These are phyloP conservation scores for Fusarium zealandicum DNA, from an alignment of 2,329 filamentous ascomycete species.

Conservation along the genomic window DNA sequence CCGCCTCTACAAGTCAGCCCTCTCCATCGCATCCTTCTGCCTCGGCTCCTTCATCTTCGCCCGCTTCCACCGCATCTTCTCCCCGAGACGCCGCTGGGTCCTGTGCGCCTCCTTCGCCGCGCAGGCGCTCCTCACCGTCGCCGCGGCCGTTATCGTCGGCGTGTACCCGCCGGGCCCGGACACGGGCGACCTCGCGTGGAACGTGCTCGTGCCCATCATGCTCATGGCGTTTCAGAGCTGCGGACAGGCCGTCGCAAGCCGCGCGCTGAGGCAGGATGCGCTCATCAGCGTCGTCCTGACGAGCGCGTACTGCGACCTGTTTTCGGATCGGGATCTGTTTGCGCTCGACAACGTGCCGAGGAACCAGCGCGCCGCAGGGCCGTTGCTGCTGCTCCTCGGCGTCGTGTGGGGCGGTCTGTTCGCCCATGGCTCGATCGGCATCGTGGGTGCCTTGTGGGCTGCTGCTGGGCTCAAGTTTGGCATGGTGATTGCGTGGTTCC, in stretches of 20 bases:
- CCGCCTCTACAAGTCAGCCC: conserved; percentile 62
- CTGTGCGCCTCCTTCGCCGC: conserved; percentile 64
- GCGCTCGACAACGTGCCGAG: conserved; percentile 54
- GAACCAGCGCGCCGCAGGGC: conserved; percentile 58
- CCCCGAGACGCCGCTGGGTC: conserved; percentile 68
- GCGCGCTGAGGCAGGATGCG: conserved; percentile 72
- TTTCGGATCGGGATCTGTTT: conserved; percentile 66
- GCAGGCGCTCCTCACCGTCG: conserved; percentile 58
- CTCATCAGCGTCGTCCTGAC: conserved; percentile 82
- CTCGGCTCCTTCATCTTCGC: conserved; percentile 75
- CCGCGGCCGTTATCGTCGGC: conserved; percentile 62
- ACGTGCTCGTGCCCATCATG: conserved; percentile 70
- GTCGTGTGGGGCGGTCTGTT: conserved; percentile 59
- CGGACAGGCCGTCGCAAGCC: conserved; percentile 78
- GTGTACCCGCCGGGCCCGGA: conserved; percentile 49
- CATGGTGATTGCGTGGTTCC: conserved; percentile 65
- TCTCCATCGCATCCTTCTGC: conserved; percentile 75
- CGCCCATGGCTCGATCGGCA: conserved; percentile 55
- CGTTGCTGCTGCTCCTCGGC: conserved; percentile 56
- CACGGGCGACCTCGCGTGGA: conserved; percentile 59
- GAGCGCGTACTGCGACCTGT: conserved; percentile 82
- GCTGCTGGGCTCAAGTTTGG: conserved; percentile 63
- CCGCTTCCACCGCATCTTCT: conserved; percentile 68
- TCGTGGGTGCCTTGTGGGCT: conserved; percentile 64
- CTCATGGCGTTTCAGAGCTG: conserved; percentile 79